These are phyloP conservation scores for Apiosordaria backusii DNA, from an alignment of 495 filamentous ascomycete genomes.

Conservation along the genomic window DNA sequence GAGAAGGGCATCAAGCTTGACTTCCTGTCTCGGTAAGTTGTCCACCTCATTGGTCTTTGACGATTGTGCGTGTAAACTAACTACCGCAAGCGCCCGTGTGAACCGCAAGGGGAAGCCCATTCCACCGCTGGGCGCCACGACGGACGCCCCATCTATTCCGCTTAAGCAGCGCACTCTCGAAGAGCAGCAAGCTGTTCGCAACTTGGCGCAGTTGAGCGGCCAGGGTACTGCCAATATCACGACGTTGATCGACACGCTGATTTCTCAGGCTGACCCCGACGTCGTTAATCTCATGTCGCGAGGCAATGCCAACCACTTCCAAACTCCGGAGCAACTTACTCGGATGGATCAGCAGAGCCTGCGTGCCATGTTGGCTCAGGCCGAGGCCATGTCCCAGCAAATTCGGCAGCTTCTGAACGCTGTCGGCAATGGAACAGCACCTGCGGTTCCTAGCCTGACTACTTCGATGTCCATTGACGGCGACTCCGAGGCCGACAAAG, in stretches of 20 bases:
- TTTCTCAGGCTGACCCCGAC: slow-evolving; percentile 28
- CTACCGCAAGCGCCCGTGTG: slow-evolving; percentile 31
- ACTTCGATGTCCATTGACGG: slow-evolving; percentile 20
- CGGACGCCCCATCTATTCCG: slow-evolving; percentile 5
- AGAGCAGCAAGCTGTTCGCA: slow-evolving; percentile 55
- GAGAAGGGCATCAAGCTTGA: slow-evolving; percentile 74
- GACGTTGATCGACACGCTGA: slow-evolving; percentile 40
- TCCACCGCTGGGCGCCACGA: slow-evolving; percentile 20
- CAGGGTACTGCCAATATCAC: slow-evolving; percentile 29
- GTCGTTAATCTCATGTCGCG: slow-evolving; percentile 37
- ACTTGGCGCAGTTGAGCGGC: slow-evolving; percentile 48
- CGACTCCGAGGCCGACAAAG: slow-evolving; percentile 17
- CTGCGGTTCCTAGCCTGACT: slow-evolving; percentile 19
- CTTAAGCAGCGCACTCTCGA: slow-evolving; percentile 25
- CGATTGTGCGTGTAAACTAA: slow-evolving; percentile 9
- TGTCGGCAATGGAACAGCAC: slow-evolving; percentile 7
- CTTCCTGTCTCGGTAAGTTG: slow-evolving; percentile 59
- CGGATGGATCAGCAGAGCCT: slow-evolving; percentile 34
- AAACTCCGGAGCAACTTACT: slow-evolving; percentile 14
- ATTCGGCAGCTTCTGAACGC: slow-evolving; percentile 18
- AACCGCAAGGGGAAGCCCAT: slow-evolving; percentile 32
- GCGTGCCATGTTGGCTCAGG: slow-evolving; percentile 34
- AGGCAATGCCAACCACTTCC: slow-evolving; percentile 31
- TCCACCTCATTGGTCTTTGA: background rate
- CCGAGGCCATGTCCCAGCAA: slow-evolving; percentile 23